Conservation (phyloP, 176 grass and related monocot species). For the Triticum urartu region DNA sequence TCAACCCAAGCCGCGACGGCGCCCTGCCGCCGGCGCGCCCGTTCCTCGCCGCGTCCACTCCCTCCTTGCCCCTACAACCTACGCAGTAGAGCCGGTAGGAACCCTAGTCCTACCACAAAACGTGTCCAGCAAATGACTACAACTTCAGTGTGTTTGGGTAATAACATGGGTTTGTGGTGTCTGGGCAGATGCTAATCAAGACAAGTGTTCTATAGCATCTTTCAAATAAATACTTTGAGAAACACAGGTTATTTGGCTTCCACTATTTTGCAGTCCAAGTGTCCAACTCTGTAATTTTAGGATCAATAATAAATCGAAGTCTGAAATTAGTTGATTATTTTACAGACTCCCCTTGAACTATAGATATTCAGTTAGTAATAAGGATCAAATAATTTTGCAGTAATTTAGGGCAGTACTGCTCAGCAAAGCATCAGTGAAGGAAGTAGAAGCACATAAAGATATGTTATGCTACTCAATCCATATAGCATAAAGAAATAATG, state of each 20-base stretch:
- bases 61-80: no score
- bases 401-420: not conserved
- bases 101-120: no score
- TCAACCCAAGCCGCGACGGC: no score
- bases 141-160: not conserved
- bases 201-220: not conserved
- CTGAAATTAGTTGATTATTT: not conserved
- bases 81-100: no score
- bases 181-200: not conserved
- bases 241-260: not conserved
- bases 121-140: not conserved
- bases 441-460: constrained; percentile 5
- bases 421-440: not conserved
- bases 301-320: not conserved
- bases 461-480: constrained; percentile 1
- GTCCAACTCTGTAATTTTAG: not conserved
- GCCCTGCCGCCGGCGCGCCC: no score
- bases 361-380: not conserved
- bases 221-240: not conserved
- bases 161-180: not conserved
- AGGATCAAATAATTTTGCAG: not conserved
- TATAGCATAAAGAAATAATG: not conserved
- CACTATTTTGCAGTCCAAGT: not conserved
- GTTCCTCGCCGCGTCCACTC: no score
- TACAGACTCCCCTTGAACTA: not conserved